Evolutionary conservation across 495 filamentous ascomycete species (phyloP).

Genomic region (Saxispiralis lemnorum): DNA sequence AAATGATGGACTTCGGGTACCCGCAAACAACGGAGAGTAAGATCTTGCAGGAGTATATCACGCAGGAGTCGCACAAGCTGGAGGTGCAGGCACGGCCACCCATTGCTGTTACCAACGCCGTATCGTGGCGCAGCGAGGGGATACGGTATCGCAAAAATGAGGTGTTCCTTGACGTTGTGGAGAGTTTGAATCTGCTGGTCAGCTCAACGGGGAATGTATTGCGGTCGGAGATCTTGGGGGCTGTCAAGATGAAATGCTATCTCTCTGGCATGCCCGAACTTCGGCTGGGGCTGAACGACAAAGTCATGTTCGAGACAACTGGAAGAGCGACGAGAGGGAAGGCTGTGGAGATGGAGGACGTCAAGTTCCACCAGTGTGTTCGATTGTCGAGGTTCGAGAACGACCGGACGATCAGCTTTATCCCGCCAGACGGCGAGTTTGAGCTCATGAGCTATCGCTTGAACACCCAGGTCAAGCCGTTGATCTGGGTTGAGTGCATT

Average conservation of each 20-base stretch:
- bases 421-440: slow-evolving; percentile 95
- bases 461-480: slow-evolving; percentile 94
- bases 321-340: slow-evolving; percentile 89
- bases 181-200: slow-evolving; percentile 91
- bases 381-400: slow-evolving; percentile 92
- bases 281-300: slow-evolving; percentile 89
- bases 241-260: slow-evolving; percentile 99
- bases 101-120: slow-evolving; percentile 96
- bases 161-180: slow-evolving; percentile 94
- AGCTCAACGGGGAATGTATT: slow-evolving; percentile 89
- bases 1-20: slow-evolving; percentile 99
- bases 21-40: slow-evolving; percentile 98
- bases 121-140: slow-evolving; percentile 94
- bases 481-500: slow-evolving; percentile 98
- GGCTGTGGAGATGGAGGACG: slow-evolving; percentile 98
- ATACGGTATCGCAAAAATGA: slow-evolving; percentile 99
- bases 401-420: slow-evolving; percentile 96
- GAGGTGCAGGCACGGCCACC: slow-evolving; percentile 98
- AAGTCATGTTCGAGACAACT: slow-evolving; percentile 98
- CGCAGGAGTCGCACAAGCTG: slow-evolving; percentile 96
- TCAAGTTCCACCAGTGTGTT: slow-evolving; percentile 99
- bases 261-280: slow-evolving; percentile 96
- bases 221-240: slow-evolving; percentile 89
- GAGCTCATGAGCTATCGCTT: slow-evolving; percentile 98
- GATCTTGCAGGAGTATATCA: slow-evolving; percentile 96